Evolutionary conservation across 139 green algal species (phyloP).

Genomic region (Chlorella ohadii): DNA sequence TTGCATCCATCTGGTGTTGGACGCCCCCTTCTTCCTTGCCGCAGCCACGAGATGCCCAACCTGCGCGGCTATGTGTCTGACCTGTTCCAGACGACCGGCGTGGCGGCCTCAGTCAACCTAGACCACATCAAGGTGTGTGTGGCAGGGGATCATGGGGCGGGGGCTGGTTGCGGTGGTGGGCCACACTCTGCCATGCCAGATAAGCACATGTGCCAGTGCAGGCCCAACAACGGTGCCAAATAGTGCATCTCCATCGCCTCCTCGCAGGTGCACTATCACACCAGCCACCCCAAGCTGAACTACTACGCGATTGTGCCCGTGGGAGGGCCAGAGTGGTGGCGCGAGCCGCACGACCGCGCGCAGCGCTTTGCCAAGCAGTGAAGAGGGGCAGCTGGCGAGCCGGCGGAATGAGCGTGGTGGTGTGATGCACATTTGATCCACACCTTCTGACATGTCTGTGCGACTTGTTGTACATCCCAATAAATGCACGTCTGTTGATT

Average conservation of each 20-base stretch:
- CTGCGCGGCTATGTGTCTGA: conserved; percentile 78
- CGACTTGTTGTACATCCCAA: no score
- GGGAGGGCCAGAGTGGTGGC: conserved; percentile 72
- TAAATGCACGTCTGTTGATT: no score
- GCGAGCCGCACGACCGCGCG: conserved; percentile 57
- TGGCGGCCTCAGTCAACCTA: conserved; percentile 83
- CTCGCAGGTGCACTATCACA: conserved; percentile 85
- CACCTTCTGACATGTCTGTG: no score
- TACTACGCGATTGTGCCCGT: conserved; percentile 80
- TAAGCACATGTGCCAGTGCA: no score
- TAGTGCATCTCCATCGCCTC: no score
- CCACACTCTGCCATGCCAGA: no score
- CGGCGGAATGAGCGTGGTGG: no score
- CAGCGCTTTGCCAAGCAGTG: conserved; percentile 1
- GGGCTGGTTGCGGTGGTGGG: no score
- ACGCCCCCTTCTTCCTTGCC: conserved; percentile 40
- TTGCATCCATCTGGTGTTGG: background rate
- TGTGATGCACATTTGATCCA: no score
- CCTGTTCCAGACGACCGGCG: conserved; percentile 81
- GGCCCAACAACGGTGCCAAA: no score
- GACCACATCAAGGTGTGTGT: conserved; percentile 83
- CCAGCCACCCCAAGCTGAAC: conserved; percentile 77
- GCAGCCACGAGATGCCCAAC: conserved; percentile 68
- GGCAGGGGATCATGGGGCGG: no score
- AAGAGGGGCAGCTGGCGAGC: no score